A percentile compares a stretch with the other conserved stretches of the same genome.
Evolutionary conservation across 768 basidiomycete genomes (phyloP).

Genomic region (Inosperma sp.): DNA sequence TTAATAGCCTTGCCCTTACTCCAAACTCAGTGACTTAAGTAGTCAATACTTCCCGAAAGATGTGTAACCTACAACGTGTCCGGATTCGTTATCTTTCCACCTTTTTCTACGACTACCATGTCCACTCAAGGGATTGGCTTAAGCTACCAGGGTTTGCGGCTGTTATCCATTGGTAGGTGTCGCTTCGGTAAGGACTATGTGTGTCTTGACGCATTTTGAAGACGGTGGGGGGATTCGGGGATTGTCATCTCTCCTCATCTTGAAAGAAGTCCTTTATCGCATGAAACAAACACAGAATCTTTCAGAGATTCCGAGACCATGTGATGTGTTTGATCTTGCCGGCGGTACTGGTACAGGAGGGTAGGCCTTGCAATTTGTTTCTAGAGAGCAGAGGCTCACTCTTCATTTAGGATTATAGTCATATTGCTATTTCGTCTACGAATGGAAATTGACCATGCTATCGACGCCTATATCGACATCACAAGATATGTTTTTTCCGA

Average conservation of each 20-base stretch:
- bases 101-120: too few species aligned
- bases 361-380: background rate
- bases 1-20: too few species aligned
- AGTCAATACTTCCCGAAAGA: too few species aligned
- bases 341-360: conserved; percentile 2
- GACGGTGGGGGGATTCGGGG: conserved; percentile 2
- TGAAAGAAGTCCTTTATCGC: background rate
- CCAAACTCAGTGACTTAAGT: too few species aligned
- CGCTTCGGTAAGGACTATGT: background rate
- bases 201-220: background rate
- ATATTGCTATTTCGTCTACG: conserved; percentile 1
- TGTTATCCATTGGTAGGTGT: conserved; percentile 1
- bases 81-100: too few species aligned
- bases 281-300: background rate
- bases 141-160: background rate
- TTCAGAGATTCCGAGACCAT: background rate
- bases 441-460: background rate
- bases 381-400: background rate
- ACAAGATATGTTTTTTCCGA: background rate
- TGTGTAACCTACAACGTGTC: too few species aligned
- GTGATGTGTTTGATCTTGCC: conserved; percentile 1
- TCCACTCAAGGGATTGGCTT: too few species aligned
- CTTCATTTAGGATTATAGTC: background rate
- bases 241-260: background rate
- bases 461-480: background rate